phyloP scores from a whole-genome alignment of 2,329 filamentous ascomycete species.

The Alternaria tenuissima region DNA sequence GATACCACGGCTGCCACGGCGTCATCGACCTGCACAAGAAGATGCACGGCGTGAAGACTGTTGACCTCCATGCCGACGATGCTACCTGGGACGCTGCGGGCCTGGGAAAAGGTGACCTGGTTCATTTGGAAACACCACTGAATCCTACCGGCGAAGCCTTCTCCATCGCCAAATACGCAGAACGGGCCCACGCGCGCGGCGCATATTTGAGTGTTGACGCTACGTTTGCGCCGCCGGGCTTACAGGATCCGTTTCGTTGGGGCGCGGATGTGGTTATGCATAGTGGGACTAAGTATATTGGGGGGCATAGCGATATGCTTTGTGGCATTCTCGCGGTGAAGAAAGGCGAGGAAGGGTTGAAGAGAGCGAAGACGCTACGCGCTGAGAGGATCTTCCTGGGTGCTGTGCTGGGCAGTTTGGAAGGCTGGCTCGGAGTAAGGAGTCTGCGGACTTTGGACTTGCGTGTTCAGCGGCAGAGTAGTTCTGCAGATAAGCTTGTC shows the following conservation, averaged over 20 bases:
- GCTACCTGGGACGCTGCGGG: conserved; percentile 68
- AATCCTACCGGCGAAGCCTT: conserved; percentile 88
- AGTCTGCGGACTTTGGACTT: conserved; percentile 87
- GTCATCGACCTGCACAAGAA: conserved; percentile 78
- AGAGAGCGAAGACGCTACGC: conserved; percentile 60
- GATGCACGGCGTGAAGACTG: conserved; percentile 75
- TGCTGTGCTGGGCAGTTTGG: conserved; percentile 84
- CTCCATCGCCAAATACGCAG: conserved; percentile 74
- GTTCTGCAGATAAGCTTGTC: conserved; percentile 74
- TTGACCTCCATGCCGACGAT: conserved; percentile 66
- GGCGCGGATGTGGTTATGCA: conserved; percentile 93
- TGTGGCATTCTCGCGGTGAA: conserved; percentile 81
- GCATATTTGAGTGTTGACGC: conserved; percentile 85
- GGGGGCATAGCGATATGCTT: conserved; percentile 92
- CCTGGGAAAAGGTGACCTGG: conserved; percentile 78
- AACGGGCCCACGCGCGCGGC: conserved; percentile 74
- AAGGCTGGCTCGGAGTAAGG: conserved; percentile 90
- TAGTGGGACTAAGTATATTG: conserved; percentile 93
- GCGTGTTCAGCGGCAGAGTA: conserved; percentile 78
- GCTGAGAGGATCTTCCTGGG: conserved; percentile 80
- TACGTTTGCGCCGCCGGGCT: conserved; percentile 89
- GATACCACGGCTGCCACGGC: conserved; percentile 94
- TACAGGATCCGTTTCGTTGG: conserved; percentile 83
- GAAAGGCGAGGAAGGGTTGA: conserved; percentile 39
- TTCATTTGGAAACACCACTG: conserved; percentile 92